Conservation (phyloP, 2,329 filamentous ascomycete species). For the Hymenoscyphus salicellus region DNA sequence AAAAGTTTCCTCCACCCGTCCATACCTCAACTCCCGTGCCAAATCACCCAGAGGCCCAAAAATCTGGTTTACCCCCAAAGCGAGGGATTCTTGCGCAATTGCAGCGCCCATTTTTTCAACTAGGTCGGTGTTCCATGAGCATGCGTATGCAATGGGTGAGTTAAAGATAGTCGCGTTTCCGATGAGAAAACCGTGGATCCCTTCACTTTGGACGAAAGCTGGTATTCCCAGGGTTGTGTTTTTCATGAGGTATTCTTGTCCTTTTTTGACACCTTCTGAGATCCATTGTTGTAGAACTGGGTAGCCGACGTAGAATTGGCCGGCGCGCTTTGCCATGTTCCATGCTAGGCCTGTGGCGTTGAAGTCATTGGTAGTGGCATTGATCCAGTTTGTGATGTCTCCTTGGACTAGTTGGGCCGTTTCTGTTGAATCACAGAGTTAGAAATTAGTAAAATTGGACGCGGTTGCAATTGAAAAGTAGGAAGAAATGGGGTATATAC, state of each 20-base stretch:
- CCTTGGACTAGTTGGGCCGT: conserved; percentile 66
- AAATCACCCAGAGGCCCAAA: conserved; percentile 71
- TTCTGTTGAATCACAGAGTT: conserved; percentile 37
- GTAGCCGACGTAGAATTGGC: conserved; percentile 70
- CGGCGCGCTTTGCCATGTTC: conserved; percentile 53
- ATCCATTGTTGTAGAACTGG: conserved; percentile 63
- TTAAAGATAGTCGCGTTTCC: conserved; percentile 77
- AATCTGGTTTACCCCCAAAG: conserved; percentile 69
- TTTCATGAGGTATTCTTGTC: conserved; percentile 66
- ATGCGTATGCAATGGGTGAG: conserved; percentile 69
- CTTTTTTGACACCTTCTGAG: conserved; percentile 58
- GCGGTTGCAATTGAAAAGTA: too few species aligned
- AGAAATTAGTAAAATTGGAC: background rate
- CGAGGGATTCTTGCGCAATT: conserved; percentile 63
- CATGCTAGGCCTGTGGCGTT: conserved; percentile 64
- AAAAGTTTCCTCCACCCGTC: conserved; percentile 71
- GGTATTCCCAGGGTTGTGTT: conserved; percentile 69
- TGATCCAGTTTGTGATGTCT: conserved; percentile 71
- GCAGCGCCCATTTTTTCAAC: conserved; percentile 63
- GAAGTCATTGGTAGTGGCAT: conserved; percentile 62
- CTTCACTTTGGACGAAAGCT: conserved; percentile 70
- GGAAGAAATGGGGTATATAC: background rate
- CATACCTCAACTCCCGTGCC: conserved; percentile 67
- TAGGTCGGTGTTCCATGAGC: conserved; percentile 65
- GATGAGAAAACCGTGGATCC: conserved; percentile 69